Conservation (phyloP, 192 early-diverging fungal genomes). For the Gamsiella multidivaricata region DNA sequence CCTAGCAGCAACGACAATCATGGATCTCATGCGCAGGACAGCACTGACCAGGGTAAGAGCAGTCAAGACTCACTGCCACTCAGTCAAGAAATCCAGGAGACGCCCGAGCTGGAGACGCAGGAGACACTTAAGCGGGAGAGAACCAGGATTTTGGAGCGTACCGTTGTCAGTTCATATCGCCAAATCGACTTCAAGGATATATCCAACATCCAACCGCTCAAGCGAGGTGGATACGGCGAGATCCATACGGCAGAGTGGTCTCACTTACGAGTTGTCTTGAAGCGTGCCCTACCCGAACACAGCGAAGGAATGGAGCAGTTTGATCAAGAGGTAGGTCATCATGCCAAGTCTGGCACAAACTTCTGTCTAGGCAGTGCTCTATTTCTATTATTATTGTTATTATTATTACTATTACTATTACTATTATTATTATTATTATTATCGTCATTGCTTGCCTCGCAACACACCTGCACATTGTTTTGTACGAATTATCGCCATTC, state of each 20-base stretch:
- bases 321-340: slow-evolving; percentile 36
- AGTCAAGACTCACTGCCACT: neutral
- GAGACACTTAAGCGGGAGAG: slow-evolving; percentile 44
- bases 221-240: slow-evolving; percentile 45
- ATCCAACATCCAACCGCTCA: slow-evolving; percentile 33
- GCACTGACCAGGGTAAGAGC: neutral
- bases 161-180: slow-evolving; percentile 20
- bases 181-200: slow-evolving; percentile 44
- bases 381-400: neutral
- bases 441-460: neutral
- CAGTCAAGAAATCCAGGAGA: neutral
- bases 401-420: neutral
- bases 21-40: neutral
- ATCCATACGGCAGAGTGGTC: slow-evolving; percentile 52
- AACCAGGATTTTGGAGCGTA: slow-evolving; percentile 36
- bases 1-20: neutral
- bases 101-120: slow-evolving; percentile 29
- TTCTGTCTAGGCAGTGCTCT: neutral
- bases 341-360: neutral
- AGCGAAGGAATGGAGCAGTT: slow-evolving; percentile 34
- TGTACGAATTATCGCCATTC: neutral
- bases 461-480: neutral
- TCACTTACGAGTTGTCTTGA: slow-evolving; percentile 38
- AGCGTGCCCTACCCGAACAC: slow-evolving; percentile 29
- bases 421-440: too few species aligned